Percentiles rank a stretch among this genome's conserved stretches.
Conservation (phyloP, 331 rosid species). For the Ulmus americana region DNA sequence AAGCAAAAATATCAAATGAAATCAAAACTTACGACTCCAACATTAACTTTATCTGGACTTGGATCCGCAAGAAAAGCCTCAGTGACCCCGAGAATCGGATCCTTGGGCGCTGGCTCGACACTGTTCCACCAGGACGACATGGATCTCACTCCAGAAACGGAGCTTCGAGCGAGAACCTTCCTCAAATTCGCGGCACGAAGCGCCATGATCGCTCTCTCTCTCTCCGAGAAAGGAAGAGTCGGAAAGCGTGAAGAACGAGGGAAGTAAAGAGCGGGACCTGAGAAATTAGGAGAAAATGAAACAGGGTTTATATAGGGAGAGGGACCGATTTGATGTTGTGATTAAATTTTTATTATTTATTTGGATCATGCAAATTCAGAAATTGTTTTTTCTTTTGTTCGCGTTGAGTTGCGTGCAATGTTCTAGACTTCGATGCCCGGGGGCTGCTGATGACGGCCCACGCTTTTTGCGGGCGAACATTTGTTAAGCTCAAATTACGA, state of each 20-base stretch:
- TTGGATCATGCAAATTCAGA: too few species aligned
- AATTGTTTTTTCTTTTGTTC: too few species aligned
- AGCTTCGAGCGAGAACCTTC: conserved; percentile 28
- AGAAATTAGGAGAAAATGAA: too few species aligned
- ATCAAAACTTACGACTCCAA: conserved; percentile 77
- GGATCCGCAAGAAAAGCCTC: conserved; percentile 95
- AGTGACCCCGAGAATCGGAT: conserved; percentile 94
- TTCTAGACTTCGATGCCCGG: too few species aligned
- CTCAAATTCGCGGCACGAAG: conserved; percentile 30
- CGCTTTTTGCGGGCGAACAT: too few species aligned
- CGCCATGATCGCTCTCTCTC: conserved; percentile 37
- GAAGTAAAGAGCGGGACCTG: neutral
- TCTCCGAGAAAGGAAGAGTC: neutral
- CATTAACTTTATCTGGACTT: conserved; percentile 76
- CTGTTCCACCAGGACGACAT: conserved; percentile 75
- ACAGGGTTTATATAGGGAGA: too few species aligned
- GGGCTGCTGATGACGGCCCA: too few species aligned
- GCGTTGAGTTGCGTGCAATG: too few species aligned
- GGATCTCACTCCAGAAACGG: conserved; percentile 47
- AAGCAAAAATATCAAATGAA: neutral
- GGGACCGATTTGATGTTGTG: too few species aligned
- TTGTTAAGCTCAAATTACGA: too few species aligned
- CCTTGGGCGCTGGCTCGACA: conserved; percentile 83
- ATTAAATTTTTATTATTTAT: too few species aligned
- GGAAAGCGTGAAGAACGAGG: neutral